Conservation (phyloP, 148 eudicot species). For the Persicaria tinctoria region DNA sequence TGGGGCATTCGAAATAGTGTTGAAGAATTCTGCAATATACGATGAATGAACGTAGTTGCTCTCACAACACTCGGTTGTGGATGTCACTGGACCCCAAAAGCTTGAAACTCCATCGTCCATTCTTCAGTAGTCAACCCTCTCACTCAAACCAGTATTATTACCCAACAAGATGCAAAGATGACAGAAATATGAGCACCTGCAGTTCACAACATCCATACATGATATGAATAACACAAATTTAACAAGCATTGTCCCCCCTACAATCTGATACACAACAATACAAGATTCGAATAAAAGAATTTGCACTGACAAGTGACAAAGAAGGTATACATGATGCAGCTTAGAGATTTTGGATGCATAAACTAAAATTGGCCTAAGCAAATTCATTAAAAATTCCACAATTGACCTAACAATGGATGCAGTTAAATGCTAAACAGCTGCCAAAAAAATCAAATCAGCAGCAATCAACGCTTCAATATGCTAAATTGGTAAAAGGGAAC, state of each 20-base stretch:
- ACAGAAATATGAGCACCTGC: background rate
- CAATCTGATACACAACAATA: background rate
- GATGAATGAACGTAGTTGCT: slow-evolving; percentile 44
- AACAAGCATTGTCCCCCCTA: background rate
- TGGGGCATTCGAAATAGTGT: slow-evolving; percentile 50
- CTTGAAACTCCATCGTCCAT: slow-evolving; percentile 39
- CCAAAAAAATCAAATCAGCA: background rate
- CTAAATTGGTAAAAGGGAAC: background rate
- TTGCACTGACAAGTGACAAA: background rate
- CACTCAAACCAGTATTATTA: background rate
- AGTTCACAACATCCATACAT: background rate
- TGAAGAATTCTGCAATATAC: slow-evolving; percentile 50
- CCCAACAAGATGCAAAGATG: background rate
- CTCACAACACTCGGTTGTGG: slow-evolving; percentile 51
- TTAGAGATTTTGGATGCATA: background rate
- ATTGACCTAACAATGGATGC: background rate
- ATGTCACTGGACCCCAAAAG: slow-evolving; percentile 51
- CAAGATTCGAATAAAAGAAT: background rate
- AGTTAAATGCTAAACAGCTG: background rate
- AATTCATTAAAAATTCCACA: background rate
- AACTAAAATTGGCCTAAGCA: background rate
- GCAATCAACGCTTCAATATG: background rate
- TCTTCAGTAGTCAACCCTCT: background rate
- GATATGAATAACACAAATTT: background rate
- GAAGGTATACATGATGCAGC: background rate